phyloP scores from a whole-genome alignment of 2,329 filamentous ascomycete genomes.

The Byssochlamys sp. region DNA sequence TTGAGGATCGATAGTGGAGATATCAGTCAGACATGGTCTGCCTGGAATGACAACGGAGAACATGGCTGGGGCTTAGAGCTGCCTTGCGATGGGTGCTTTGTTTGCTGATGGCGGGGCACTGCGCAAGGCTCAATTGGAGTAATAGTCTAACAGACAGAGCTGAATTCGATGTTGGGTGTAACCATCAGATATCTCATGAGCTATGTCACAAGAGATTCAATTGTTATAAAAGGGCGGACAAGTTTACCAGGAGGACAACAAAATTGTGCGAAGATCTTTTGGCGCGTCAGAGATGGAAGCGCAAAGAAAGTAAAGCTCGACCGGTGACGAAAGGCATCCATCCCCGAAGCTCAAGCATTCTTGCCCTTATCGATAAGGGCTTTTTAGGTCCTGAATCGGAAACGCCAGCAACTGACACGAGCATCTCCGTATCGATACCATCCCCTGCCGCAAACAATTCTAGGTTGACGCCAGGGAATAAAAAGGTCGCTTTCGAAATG shows the following conservation, averaged over 20 bases:
- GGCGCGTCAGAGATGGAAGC: slow-evolving; percentile 15
- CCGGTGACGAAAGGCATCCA: slow-evolving; percentile 17
- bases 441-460: neutral
- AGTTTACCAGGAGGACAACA: neutral
- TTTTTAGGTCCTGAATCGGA: slow-evolving; percentile 1
- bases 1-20: slow-evolving; percentile 41
- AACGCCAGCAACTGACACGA: neutral
- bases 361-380: slow-evolving; percentile 23
- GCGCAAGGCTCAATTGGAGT: neutral
- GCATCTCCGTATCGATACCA: neutral
- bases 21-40: slow-evolving; percentile 50
- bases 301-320: slow-evolving; percentile 7
- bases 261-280: slow-evolving; percentile 8
- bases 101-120: neutral
- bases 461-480: neutral
- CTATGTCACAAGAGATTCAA: neutral
- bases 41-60: slow-evolving; percentile 55
- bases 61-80: slow-evolving; percentile 29
- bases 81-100: neutral
- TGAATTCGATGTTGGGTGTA: neutral
- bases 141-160: neutral
- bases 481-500: slow-evolving; percentile 12
- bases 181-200: neutral
- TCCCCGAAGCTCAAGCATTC: neutral
- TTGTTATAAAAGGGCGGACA: neutral